A percentile compares a stretch with the other conserved stretches of the same genome.
phyloP scores from a whole-genome alignment of 441 rosid species.

The Erodium moschatum region DNA sequence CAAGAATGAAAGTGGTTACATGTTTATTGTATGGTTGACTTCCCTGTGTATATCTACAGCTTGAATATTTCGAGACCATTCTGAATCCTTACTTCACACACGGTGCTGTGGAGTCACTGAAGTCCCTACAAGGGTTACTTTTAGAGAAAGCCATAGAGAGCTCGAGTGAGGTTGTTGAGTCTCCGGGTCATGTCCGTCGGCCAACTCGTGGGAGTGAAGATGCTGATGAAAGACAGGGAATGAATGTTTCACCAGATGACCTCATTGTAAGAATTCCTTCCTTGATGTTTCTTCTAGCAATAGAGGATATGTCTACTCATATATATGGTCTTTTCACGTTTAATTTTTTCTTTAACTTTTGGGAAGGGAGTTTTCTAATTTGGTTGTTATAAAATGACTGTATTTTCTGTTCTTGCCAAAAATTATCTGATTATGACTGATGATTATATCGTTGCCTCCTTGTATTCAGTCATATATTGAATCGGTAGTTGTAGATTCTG shows the following conservation, averaged over 20 bases:
- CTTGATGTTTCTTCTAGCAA: neutral
- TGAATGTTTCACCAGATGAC: slow-evolving; percentile 74
- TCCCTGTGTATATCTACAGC: slow-evolving; percentile 37
- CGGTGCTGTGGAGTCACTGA: slow-evolving; percentile 73
- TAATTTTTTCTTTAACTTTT: too few species aligned
- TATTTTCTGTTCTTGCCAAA: neutral
- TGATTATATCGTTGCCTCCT: too few species aligned
- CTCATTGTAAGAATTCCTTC: slow-evolving; percentile 52
- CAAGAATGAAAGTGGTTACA: neutral
- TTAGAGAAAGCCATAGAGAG: slow-evolving; percentile 85
- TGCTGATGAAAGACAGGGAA: slow-evolving; percentile 69
- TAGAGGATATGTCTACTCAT: too few species aligned
- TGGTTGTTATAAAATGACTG: too few species aligned
- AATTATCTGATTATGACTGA: too few species aligned
- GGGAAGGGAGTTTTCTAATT: too few species aligned
- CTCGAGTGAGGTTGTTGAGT: slow-evolving; percentile 50
- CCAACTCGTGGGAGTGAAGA: slow-evolving; percentile 95
- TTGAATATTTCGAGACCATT: slow-evolving; percentile 85
- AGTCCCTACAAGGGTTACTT: slow-evolving; percentile 70
- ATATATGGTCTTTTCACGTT: too few species aligned
- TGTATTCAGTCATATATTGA: too few species aligned
- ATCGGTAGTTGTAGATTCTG: neutral
- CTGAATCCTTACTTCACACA: slow-evolving; percentile 68
- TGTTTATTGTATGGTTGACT: slow-evolving; percentile 18
- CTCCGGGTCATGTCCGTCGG: slow-evolving; percentile 66